Conservation (phyloP, 768 basidiomycete genomes). For the Tulasnella sp. region DNA sequence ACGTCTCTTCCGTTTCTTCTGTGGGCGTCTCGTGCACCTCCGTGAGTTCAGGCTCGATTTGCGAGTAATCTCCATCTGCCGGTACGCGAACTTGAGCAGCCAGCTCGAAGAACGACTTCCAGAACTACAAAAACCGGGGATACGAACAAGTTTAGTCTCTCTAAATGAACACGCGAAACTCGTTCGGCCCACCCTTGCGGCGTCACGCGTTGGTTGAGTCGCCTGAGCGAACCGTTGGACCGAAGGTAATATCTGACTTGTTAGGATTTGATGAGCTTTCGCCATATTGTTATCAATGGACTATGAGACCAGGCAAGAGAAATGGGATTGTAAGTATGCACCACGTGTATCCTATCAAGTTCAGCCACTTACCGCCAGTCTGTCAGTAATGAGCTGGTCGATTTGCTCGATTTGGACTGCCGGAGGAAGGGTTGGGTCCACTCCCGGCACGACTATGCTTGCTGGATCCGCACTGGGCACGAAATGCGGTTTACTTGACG, state of each 20-base stretch:
- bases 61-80: conserved; percentile 60
- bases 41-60: conserved; percentile 20
- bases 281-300: conserved; percentile 92
- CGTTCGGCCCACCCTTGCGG: conserved; percentile 60
- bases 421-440: conserved; percentile 59
- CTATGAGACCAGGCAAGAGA: conserved; percentile 33
- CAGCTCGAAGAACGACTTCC: conserved; percentile 93
- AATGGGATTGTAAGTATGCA: not conserved
- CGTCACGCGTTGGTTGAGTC: conserved; percentile 81
- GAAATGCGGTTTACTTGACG: not conserved
- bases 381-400: conserved; percentile 88
- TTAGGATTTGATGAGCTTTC: conserved; percentile 75
- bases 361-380: conserved; percentile 58
- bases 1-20: not conserved
- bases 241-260: conserved; percentile 72
- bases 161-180: not conserved
- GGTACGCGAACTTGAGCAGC: conserved; percentile 83
- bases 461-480: conserved; percentile 51
- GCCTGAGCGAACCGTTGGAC: conserved; percentile 84
- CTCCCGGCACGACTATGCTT: conserved; percentile 59
- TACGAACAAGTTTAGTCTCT: not conserved
- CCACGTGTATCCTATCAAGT: too few relatives aligned
- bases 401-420: conserved; percentile 89
- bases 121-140: conserved; percentile 54
- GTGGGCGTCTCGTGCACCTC: not conserved